A percentile compares a stretch with the other conserved stretches of the same genome.
Evolutionary conservation across 169 alveolate species (phyloP).

Genomic region (Eimeria mitis): DNA sequence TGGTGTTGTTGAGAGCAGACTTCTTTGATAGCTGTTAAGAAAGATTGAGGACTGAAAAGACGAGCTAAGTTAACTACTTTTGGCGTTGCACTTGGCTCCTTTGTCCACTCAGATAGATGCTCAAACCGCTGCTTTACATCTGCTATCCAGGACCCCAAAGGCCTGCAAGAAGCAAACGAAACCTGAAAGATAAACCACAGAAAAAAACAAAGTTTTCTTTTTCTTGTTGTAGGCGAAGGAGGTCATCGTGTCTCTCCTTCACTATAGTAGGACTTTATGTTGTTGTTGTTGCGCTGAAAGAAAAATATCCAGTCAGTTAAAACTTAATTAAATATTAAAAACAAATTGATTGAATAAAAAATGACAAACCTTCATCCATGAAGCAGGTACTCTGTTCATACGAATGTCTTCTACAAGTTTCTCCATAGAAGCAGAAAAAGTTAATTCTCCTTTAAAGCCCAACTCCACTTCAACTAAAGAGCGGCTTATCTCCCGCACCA

Average conservation of each 20-base stretch:
- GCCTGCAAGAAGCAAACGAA: conserved; percentile 96
- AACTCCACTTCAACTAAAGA: conserved; percentile 93
- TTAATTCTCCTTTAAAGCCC: conserved; percentile 97
- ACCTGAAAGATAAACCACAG: conserved; percentile 65
- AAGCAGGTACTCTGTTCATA: conserved; percentile 93
- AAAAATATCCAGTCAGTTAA: no score
- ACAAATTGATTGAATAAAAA: neutral
- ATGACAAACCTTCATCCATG: conserved; percentile 90
- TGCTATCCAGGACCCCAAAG: conserved; percentile 95
- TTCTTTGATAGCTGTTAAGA: conserved; percentile 98
- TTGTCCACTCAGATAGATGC: conserved; percentile 95
- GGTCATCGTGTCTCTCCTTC: no score
- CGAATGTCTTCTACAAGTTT: conserved; percentile 91
- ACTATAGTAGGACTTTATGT: no score
- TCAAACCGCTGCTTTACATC: conserved; percentile 95
- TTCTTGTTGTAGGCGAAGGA: no score
- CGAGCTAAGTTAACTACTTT: conserved; percentile 93
- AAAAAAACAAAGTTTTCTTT: neutral
- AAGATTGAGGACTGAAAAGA: conserved; percentile 97
- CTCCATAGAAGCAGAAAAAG: conserved; percentile 96
- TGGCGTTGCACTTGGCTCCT: conserved; percentile 95
- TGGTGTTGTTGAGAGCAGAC: conserved; percentile 94
- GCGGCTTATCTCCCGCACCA: conserved; percentile 89
- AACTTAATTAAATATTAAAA: neutral
- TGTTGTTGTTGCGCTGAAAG: no score